phyloP scores from a whole-genome alignment of 2,329 filamentous ascomycete genomes.

The Microdochium nivale region DNA sequence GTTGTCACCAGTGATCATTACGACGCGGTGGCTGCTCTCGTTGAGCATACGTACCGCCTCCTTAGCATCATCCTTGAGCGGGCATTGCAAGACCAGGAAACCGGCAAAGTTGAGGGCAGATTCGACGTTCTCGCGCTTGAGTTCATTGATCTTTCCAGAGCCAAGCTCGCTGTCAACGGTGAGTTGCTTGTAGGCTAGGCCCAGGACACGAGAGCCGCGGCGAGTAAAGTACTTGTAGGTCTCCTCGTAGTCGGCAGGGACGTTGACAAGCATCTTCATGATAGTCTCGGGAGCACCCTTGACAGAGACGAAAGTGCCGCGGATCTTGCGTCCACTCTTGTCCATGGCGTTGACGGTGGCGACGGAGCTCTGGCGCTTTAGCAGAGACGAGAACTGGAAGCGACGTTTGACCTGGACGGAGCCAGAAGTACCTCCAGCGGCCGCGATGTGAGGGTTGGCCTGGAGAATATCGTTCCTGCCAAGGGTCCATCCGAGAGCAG shows the following conservation, averaged over 20 bases:
- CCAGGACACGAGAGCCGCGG: slow-evolving; percentile 88
- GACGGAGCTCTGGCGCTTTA: slow-evolving; percentile 94
- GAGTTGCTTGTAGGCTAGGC: slow-evolving; percentile 89
- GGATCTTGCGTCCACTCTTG: slow-evolving; percentile 65
- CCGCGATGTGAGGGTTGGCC: slow-evolving; percentile 47
- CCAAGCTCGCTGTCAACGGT: slow-evolving; percentile 74
- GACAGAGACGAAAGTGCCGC: slow-evolving; percentile 85
- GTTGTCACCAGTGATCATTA: slow-evolving; percentile 99
- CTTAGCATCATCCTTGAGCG: slow-evolving; percentile 92
- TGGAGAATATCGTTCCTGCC: slow-evolving; percentile 79
- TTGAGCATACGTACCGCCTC: slow-evolving; percentile 94
- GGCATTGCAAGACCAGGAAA: slow-evolving; percentile 91
- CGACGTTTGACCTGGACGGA: slow-evolving; percentile 90
- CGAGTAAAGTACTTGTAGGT: slow-evolving; percentile 98
- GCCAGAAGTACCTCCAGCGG: slow-evolving; percentile 48
- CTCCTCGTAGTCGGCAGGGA: slow-evolving; percentile 87
- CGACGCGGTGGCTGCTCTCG: slow-evolving; percentile 94
- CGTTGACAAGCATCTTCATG: slow-evolving; percentile 76
- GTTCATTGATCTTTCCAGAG: slow-evolving; percentile 78
- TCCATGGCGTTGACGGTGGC: slow-evolving; percentile 72
- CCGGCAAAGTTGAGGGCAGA: slow-evolving; percentile 79
- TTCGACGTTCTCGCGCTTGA: slow-evolving; percentile 90
- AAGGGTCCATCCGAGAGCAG: slow-evolving; percentile 85
- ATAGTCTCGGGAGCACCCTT: slow-evolving; percentile 98
- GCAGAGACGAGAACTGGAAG: slow-evolving; percentile 94